These are phyloP conservation scores for Candida mesenterica DNA, from an alignment of 1,139 yeast species.

Conservation along the genomic window DNA sequence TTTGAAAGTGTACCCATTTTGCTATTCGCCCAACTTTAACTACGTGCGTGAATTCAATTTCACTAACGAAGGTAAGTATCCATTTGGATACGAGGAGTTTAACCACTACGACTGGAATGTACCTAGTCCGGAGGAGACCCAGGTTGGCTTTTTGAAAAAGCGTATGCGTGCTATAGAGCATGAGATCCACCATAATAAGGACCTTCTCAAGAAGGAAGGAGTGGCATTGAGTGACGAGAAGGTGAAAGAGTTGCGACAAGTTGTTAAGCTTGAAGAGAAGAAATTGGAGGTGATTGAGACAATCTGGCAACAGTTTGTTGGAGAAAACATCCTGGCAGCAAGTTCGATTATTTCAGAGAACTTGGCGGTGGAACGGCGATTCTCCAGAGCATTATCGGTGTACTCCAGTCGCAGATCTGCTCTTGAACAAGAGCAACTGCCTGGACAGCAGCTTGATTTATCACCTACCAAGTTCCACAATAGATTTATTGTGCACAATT, in stretches of 20 bases:
- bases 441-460: slow-evolving; percentile 21
- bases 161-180: slow-evolving; percentile 46
- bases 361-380: slow-evolving; percentile 3
- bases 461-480: slow-evolving; percentile 55
- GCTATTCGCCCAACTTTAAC: slow-evolving; percentile 72
- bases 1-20: slow-evolving; percentile 61
- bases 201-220: slow-evolving; percentile 12
- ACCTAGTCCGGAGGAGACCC: slow-evolving; percentile 55
- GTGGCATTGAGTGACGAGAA: slow-evolving; percentile 7
- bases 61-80: slow-evolving; percentile 50
- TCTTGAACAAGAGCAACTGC: slow-evolving; percentile 30
- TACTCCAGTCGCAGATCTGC: slow-evolving; percentile 28
- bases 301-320: slow-evolving; percentile 21
- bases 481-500: slow-evolving; percentile 73
- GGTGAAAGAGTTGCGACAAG: slow-evolving; percentile 25
- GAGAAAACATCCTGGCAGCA: slow-evolving; percentile 13
- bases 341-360: slow-evolving; percentile 13
- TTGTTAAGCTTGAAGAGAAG: slow-evolving; percentile 34
- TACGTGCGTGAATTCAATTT: slow-evolving; percentile 64
- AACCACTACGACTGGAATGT: slow-evolving; percentile 68
- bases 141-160: slow-evolving; percentile 37
- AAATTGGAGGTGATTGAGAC: slow-evolving; percentile 23
- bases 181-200: slow-evolving; percentile 32
- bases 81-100: slow-evolving; percentile 67
- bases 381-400: slow-evolving; percentile 23